These are phyloP conservation scores for Meredithiella fracta DNA, from an alignment of 2,329 filamentous ascomycete species.

Conservation along the genomic window DNA sequence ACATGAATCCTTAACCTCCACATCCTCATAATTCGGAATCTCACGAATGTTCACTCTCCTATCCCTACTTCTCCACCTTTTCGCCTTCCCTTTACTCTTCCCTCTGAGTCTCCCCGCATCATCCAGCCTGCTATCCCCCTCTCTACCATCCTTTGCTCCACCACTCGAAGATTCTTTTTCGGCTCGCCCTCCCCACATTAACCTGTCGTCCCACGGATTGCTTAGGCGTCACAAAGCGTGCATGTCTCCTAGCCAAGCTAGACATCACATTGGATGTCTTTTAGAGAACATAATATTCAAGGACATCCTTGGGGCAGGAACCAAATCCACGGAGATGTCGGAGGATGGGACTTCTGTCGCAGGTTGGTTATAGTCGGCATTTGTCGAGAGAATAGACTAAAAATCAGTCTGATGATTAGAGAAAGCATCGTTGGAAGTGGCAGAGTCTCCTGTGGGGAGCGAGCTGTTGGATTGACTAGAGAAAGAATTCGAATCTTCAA, in stretches of 20 bases:
- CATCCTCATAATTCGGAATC: slow-evolving; percentile 9
- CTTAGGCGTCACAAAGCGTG: slow-evolving; percentile 8
- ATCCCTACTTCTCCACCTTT: slow-evolving; percentile 1
- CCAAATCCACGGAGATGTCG: not conserved
- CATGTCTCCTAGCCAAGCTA: not conserved
- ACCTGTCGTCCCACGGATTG: slow-evolving; percentile 8
- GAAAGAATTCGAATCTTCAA: no score
- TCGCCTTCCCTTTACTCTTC: not conserved
- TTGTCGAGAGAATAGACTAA: not conserved
- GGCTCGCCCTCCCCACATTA: no score
- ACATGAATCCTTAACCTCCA: slow-evolving; percentile 10
- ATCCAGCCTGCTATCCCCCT: not conserved
- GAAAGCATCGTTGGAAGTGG: no score
- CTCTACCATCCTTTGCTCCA: not conserved
- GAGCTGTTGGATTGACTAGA: no score
- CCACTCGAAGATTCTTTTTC: no score
- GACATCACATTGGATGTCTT: not conserved
- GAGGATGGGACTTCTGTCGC: not conserved
- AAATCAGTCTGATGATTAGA: no score
- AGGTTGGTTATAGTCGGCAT: not conserved
- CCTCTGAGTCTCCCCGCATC: not conserved
- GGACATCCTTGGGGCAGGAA: not conserved
- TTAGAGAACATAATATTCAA: not conserved
- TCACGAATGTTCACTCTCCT: slow-evolving; percentile 10
- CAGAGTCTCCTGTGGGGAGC: no score